Percentiles rank a stretch among this genome's conserved stretches.
Evolutionary conservation across 768 basidiomycete species (phyloP).

Genomic region (Suillus discolor): DNA sequence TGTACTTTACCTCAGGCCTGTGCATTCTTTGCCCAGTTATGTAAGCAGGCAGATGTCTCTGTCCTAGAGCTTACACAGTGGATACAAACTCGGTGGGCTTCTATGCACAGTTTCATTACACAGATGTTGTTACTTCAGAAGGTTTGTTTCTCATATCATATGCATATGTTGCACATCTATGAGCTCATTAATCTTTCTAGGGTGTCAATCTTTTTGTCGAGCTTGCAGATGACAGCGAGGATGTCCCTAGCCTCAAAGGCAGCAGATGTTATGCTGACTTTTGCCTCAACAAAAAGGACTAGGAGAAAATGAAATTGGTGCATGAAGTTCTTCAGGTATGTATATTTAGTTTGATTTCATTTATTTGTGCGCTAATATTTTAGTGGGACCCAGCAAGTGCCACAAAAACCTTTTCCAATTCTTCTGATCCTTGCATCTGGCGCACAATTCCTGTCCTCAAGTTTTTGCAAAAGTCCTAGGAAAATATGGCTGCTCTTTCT

Average conservation of each 20-base stretch:
- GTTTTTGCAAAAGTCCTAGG: not conserved
- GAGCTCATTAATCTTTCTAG: not conserved
- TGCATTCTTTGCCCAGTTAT: not conserved
- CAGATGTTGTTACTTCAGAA: not conserved
- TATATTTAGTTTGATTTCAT: not conserved
- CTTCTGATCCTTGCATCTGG: not conserved
- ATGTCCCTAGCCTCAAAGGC: conserved; percentile 27
- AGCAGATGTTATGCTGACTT: conserved; percentile 29
- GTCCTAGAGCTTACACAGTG: not conserved
- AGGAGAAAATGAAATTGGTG: conserved; percentile 27
- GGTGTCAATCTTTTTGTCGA: conserved; percentile 17
- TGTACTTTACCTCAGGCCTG: not conserved
- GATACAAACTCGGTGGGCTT: not conserved
- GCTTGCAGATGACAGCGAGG: conserved; percentile 22
- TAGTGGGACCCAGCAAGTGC: not conserved
- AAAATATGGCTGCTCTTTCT: not conserved
- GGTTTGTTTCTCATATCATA: not conserved
- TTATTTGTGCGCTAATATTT: not conserved
- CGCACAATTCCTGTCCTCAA: not conserved
- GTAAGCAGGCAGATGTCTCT: not conserved
- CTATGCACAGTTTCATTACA: not conserved
- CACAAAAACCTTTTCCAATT: not conserved
- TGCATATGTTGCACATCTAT: not conserved
- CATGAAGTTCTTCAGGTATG: conserved; percentile 25
- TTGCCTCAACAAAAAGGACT: conserved; percentile 22